A percentile compares a stretch with the other conserved stretches of the same genome.
Evolutionary conservation across 768 basidiomycete species (phyloP).

Genomic region (Lactifluus volemus): DNA sequence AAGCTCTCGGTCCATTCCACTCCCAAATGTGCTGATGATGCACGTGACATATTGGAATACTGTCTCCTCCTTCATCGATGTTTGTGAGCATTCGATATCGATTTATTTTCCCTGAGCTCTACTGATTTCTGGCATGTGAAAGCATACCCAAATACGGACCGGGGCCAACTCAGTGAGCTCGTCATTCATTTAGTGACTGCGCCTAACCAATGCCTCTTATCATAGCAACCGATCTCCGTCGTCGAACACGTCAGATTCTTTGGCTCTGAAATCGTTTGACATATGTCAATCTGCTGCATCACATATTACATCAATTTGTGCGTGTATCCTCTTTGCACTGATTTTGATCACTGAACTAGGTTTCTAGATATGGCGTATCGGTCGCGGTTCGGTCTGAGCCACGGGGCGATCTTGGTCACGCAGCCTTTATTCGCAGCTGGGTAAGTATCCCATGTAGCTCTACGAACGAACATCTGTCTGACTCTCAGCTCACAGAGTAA

Average conservation of each 20-base stretch:
- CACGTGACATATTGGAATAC: slow-evolving; percentile 73
- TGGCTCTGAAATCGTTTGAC: slow-evolving; percentile 62
- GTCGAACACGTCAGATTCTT: slow-evolving; percentile 27
- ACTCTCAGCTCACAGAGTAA: slow-evolving; percentile 43
- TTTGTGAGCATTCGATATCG: slow-evolving; percentile 45
- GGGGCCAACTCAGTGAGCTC: slow-evolving; percentile 36
- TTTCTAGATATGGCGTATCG: slow-evolving; percentile 49
- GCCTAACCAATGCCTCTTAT: not conserved
- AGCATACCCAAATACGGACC: slow-evolving; percentile 63
- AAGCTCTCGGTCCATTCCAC: slow-evolving; percentile 43
- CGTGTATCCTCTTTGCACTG: not conserved
- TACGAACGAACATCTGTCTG: not conserved
- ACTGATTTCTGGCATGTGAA: not conserved
- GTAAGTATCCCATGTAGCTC: slow-evolving; percentile 34
- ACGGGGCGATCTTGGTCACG: slow-evolving; percentile 55
- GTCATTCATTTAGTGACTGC: not conserved
- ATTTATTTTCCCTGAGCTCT: not conserved
- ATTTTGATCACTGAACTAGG: not conserved
- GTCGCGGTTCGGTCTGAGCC: slow-evolving; percentile 51
- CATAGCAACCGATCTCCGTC: slow-evolving; percentile 2
- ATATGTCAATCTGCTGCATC: slow-evolving; percentile 65
- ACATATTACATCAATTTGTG: slow-evolving; percentile 60
- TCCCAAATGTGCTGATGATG: slow-evolving; percentile 57
- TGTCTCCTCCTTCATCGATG: slow-evolving; percentile 69
- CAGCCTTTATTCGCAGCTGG: slow-evolving; percentile 64